Evolutionary conservation across 169 alveolate species (phyloP).

Genomic region (Cystoisospora suis): DNA sequence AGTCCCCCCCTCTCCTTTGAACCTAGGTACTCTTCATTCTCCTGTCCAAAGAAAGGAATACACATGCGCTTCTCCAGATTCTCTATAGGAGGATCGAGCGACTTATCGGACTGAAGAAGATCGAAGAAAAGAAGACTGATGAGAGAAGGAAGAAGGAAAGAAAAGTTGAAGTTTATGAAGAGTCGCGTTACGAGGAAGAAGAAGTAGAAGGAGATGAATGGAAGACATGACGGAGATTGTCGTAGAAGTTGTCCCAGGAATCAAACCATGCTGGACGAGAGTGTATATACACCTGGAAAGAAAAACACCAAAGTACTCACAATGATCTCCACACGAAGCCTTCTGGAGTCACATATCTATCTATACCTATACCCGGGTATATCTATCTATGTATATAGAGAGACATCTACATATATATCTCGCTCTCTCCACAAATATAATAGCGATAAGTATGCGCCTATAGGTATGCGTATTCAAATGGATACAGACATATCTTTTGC

Average conservation of each 20-base stretch:
- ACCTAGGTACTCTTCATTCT: no score
- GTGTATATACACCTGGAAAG: slow-evolving; percentile 41
- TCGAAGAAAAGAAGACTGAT: background rate
- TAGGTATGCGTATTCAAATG: no score
- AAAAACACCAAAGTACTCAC: background rate
- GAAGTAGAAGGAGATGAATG: background rate
- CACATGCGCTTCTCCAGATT: no score
- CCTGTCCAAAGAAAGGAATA: no score
- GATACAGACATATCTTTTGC: no score
- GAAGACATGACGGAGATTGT: slow-evolving; percentile 7
- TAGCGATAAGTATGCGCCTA: background rate
- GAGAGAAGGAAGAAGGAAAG: background rate
- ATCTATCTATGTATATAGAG: no score
- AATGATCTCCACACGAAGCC: background rate
- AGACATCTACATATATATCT: background rate
- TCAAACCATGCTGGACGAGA: slow-evolving; percentile 64
- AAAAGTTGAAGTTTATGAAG: background rate
- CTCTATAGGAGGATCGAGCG: no score
- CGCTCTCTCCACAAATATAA: background rate
- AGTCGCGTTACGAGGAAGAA: background rate
- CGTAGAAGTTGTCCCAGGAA: slow-evolving; percentile 73
- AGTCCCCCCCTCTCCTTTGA: no score
- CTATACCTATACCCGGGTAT: background rate
- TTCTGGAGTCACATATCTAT: background rate
- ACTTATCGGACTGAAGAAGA: no score